Evolutionary conservation across 805 yeast species (phyloP), one percentile per base, ranked within the genome.

Genomic region (Ogataea ganodermae): DNA sequence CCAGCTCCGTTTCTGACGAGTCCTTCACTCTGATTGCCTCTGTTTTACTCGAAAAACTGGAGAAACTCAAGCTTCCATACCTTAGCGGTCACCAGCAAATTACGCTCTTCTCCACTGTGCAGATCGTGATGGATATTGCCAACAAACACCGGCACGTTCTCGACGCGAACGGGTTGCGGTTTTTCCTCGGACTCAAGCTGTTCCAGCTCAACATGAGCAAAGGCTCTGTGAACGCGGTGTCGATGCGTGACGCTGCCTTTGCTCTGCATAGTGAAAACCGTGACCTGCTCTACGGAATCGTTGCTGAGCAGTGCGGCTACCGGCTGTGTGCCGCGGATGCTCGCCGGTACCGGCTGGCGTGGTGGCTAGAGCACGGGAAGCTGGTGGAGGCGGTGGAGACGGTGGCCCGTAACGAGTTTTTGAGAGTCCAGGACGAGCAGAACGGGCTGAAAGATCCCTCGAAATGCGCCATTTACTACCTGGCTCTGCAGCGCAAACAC

Each of bases 1-100:
- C 5, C 33, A 6, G 24, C 8, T n/a, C 33, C 33, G 7, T 30
- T 30, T 30, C 4, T n/a, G n/a, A n/a, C n/a, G n/a, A n/a, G n/a
- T n/a, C n/a, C n/a, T n/a, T n/a, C n/a, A n/a, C 33, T 3, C 18
- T 30, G 4, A 30, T n/a, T 30, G 33, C 33, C 14, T 16, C 18
- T n/a, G 62, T 77, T 2, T 68, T 91, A 18, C 68, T 73, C 13
- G 86, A 84, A 18, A 80, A 79, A 50, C 69, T 91, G 44, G 80
- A 81, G 35, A 81, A 78, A 49, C 71, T 78, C 4, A 74, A 92
- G 1, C 69, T 91, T 22, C 97, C 97, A 0, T 83, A 84, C 51
- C 63, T 91, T 23, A 89, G 96, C 0, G 81, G 96, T 50, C 97
- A 91, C 67, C 97, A 91, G 63, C 98, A 91, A 60, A 81, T 84